Base-by-base conservation (phyloP, 306 rosid species). In the Fagus crenata region DNA sequence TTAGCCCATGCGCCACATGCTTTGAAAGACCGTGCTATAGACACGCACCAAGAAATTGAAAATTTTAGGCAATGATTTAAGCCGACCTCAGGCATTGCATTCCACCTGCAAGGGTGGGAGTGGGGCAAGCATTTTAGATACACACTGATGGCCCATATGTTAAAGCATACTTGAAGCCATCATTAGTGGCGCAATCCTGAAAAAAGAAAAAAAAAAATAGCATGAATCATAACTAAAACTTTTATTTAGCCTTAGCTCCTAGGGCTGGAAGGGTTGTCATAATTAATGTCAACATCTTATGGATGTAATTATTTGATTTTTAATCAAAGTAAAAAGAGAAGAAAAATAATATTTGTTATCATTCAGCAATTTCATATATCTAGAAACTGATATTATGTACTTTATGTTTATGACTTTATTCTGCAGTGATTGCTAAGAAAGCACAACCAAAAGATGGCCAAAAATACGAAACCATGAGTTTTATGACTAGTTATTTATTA, bases 111-210 rank as follows among this genome's bases (percentile, higher is more conserved):
- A 59, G 18, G 80, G 55, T 41, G 64, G 53, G 36, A 69, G 53
- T 75, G 81, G 81, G 77, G 6, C 70, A 71, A 35, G 36, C 8
- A 18, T 8, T 69, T 69, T 53, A 39, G 75, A 63, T 75, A 65
- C 67, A 79, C 31, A 74, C 35, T 71, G 80, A 79, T 79, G 78
- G 63, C 77, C 64, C 67, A 49, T 32, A 59, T 59, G 74, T n/a
- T 71, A 73, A 67, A 69, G 67, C 78, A 15, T 55, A 69, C 81
- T 51, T 56, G 28, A 63, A 14, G 63, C 75, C 84, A 85, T 85
- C 79, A 85, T 85, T 78, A 68, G 71, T 65, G 61, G 55, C 51
- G 61, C 81, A 32, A 71, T 18, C 55, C 31, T 33, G 49, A 65
- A 65, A 65, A 13, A 9, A 65, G 2, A 65, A 65, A 65, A 65